These are phyloP conservation scores for Brettanomyces custersianus DNA, from an alignment of 805 yeast genomes.

Conservation along the genomic window DNA sequence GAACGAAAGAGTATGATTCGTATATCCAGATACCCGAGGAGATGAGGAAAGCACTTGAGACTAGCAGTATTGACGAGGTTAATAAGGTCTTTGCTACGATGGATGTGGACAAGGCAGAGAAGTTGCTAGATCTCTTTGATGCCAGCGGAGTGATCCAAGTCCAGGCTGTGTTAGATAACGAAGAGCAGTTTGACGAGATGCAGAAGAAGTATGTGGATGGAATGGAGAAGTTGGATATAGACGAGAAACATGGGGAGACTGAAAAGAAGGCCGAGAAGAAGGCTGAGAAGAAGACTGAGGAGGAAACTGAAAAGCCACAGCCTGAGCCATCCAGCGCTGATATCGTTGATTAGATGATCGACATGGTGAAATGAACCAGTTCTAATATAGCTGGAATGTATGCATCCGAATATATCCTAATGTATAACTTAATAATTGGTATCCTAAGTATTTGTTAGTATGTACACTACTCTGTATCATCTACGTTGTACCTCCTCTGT, in stretches of 20 bases:
- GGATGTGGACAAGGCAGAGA: slow-evolving; percentile 73
- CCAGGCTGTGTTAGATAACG: slow-evolving; percentile 66
- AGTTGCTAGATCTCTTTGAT: slow-evolving; percentile 61
- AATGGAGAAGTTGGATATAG: background rate
- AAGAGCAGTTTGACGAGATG: slow-evolving; percentile 51
- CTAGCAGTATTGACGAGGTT: slow-evolving; percentile 65
- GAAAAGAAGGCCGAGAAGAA: background rate
- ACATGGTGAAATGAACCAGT: too few relatives aligned
- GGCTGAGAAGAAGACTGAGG: background rate
- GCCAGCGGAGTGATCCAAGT: slow-evolving; percentile 79
- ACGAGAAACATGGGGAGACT: background rate
- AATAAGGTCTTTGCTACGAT: slow-evolving; percentile 72
- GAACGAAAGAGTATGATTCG: slow-evolving; percentile 39
- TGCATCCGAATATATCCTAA: too few relatives aligned
- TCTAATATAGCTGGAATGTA: too few relatives aligned
- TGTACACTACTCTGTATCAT: too few relatives aligned
- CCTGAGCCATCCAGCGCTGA: background rate
- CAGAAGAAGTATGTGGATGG: slow-evolving; percentile 28
- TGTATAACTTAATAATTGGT: too few relatives aligned
- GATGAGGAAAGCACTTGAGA: slow-evolving; percentile 70
- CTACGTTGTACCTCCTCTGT: too few relatives aligned
- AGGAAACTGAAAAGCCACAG: background rate
- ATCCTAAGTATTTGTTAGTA: too few relatives aligned
- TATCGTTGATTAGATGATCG: slow-evolving; percentile 2
- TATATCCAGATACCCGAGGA: slow-evolving; percentile 49